Evolutionary conservation across 495 filamentous ascomycete genomes (phyloP), one percentile per base, ranked within the genome.

Genomic region (Chaetomium cochliodes): DNA sequence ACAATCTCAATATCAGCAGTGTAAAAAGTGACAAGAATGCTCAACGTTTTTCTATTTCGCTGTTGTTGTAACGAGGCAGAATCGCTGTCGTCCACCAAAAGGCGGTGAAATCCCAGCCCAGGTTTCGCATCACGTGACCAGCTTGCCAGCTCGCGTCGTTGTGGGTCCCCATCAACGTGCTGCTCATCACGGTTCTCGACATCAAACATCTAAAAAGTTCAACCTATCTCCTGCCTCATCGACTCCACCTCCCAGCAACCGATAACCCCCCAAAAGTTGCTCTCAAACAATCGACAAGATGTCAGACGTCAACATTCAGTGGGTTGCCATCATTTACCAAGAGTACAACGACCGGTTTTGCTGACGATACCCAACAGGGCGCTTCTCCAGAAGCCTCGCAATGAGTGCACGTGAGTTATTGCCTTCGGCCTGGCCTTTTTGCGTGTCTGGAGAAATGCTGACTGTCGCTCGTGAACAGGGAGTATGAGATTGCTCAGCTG

Each of bases 391-490:
- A 72, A 72, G 70, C 68, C 70, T 37, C 68, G 70, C 16, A 72
- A 68, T 28, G 70, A 72, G 70, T 72, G 70, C 70, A 72, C 70
- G 70, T 72, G 66, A 70, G 70, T 72, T 58, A 55, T 60, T 33
- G 15, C 15, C 6, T 12, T 42, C 16, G n/a, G 7, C 1, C 23
- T 3, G 3, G 28, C 12, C 4, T 23, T 9, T 28, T 7, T n/a
- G 22, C 18, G n/a, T 26, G 7, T 2, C 18, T 23, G 26, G 15
- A 5, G 44, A 56, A 41, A 22, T 52, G 44, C 61, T 65, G 39
- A 69, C 16, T 22, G 13, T 47, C 44, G 50, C 18, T 12, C 12
- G 5, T 0, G 11, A 12, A 5, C 51, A 72, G 70, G 18, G 70
- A 72, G 47, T 72, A 70, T 65, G 70, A 72, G 63, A 72, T 72